phyloP scores from a whole-genome alignment of 2,329 filamentous ascomycete genomes.

The Diaporthe ampelina region DNA sequence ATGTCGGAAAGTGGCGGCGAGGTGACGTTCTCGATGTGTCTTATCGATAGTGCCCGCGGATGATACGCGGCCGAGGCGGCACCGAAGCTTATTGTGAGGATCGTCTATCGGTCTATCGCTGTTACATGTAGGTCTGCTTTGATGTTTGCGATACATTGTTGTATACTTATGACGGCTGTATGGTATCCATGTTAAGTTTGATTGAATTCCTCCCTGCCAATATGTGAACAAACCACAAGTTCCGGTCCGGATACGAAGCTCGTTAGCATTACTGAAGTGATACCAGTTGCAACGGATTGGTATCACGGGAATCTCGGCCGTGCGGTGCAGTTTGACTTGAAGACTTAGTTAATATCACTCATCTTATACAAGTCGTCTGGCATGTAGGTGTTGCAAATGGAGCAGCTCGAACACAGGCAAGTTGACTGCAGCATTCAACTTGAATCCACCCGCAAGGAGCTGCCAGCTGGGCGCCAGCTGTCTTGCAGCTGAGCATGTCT shows the following conservation, averaged over 20 bases:
- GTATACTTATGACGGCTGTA: too few relatives aligned
- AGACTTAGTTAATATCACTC: neutral
- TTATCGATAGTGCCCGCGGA: conserved; percentile 39
- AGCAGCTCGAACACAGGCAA: neutral
- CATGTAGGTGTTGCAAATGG: neutral
- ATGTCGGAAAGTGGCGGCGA: conserved; percentile 29
- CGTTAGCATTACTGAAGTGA: neutral
- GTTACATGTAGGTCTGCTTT: neutral
- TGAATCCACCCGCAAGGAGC: neutral
- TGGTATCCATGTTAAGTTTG: too few relatives aligned
- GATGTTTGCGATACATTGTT: too few relatives aligned
- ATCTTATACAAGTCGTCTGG: neutral
- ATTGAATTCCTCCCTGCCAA: too few relatives aligned
- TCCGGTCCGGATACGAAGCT: too few relatives aligned
- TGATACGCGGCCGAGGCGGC: conserved; percentile 31
- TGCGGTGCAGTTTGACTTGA: neutral
- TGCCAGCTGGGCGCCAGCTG: neutral
- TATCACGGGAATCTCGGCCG: neutral
- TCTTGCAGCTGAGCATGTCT: too few relatives aligned
- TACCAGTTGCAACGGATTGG: neutral
- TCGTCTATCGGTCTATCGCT: neutral
- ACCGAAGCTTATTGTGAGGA: conserved; percentile 14
- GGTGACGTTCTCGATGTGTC: conserved; percentile 35
- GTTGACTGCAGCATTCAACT: neutral
- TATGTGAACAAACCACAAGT: too few relatives aligned